Evolutionary conservation across 192 early-diverging fungal genomes (phyloP), one percentile per base, ranked within the genome.

Genomic region (Coemansia sp.): DNA sequence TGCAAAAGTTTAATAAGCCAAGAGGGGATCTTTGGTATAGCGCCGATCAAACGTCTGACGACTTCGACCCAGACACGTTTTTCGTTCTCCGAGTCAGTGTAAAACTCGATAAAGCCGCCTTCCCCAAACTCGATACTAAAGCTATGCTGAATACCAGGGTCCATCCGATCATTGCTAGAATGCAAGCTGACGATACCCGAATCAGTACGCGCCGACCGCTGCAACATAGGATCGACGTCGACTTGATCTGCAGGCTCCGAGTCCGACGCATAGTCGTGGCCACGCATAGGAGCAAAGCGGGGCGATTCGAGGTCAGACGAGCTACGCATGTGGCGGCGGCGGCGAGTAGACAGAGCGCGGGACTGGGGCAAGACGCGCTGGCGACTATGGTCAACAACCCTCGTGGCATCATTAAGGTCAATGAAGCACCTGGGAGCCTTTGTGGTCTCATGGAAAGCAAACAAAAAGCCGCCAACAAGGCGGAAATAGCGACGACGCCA

Each of bases 401-500:
- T 71, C 5, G 68, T 76, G 4, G 85, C 85, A 27, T 81, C 76
- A 64, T 80, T 87, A 5, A 87, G 69, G 34, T 87, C 85, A 8
- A 87, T 78, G 12, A 87, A 81, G 67, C 79, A 76, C 5, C 79
- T 67, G 38, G 85, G 81, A 61, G 78, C 76, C 29, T 70, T 72
- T 41, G 81, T 73, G 38, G 81, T 79, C 72, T 87, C 85, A 29
- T 87, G 85, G 74, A 81, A 87, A 0, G 85, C 85, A 66, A 87
- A 78, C 58, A 87, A 64, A 57, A 81, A 84, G 1, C 82, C 78
- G 60, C 85, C 85, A 16, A 82, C 80, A 20, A 84, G 79, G 31
- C 79, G 65, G 60, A 84, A 87, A 62, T 84, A 84, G 31, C 85
- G 79, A 12, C 85, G 81, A 1, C 85, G 85, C 85, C 85, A 87